Percentiles rank a stretch among this genome's conserved stretches.
phyloP scores from a whole-genome alignment of 75 land plant species.

The Picea sitchensis region DNA sequence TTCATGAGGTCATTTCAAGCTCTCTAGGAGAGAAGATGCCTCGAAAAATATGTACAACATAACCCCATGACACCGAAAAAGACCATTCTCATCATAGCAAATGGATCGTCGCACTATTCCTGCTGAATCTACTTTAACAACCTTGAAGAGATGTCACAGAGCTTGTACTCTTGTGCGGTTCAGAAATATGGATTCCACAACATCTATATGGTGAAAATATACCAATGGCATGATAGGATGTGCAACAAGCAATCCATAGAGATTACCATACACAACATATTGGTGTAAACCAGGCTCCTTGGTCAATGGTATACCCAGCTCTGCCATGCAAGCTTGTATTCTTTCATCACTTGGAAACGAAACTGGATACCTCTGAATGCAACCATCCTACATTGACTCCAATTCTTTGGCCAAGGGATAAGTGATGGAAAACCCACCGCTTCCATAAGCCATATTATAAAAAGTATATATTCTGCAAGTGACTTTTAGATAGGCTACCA shows the following conservation, averaged over 20 bases:
- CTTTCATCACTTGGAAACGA: conserved; percentile 49
- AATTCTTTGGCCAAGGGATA: conserved; percentile 41
- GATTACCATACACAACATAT: conserved; percentile 54
- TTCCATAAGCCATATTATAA: conserved; percentile 41
- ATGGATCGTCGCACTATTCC: conserved; percentile 64
- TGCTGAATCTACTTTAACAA: conserved; percentile 37
- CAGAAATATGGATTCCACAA: conserved; percentile 54
- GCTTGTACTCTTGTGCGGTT: conserved; percentile 30
- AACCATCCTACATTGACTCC: conserved; percentile 30
- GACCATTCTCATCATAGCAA: conserved; percentile 64
- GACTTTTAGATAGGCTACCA: conserved; percentile 32
- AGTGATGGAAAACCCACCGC: conserved; percentile 44
- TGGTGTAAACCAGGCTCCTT: conserved; percentile 50
- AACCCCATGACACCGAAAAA: conserved; percentile 62
- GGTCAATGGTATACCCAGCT: conserved; percentile 48
- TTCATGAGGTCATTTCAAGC: conserved; percentile 52
- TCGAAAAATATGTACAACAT: conserved; percentile 48
- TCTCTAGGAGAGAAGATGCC: conserved; percentile 58
- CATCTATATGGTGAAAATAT: conserved; percentile 64
- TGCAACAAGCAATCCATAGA: conserved; percentile 47
- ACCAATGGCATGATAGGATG: conserved; percentile 60
- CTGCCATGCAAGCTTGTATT: conserved; percentile 55
- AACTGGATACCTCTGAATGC: conserved; percentile 34
- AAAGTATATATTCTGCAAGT: conserved; percentile 32
- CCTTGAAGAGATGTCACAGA: conserved; percentile 36